phyloP scores from a whole-genome alignment of 176 grass and related monocot genomes.

The Hsuehochloa calcarea region DNA sequence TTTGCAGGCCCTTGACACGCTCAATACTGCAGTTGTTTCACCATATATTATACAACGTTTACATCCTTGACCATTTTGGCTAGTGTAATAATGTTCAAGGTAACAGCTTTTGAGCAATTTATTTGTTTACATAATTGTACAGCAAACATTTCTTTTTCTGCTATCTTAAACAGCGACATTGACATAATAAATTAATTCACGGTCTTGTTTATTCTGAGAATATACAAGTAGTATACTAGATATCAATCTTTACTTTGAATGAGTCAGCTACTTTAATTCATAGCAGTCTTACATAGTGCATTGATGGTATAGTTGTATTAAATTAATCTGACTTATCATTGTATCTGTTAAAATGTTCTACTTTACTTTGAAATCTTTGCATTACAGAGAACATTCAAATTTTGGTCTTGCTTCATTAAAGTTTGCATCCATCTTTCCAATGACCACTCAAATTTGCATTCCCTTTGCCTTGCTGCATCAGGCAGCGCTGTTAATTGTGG shows the following conservation, averaged over 20 bases:
- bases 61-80: slow-evolving; percentile 82
- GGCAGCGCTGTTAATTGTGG: not conserved
- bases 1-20: slow-evolving; percentile 75
- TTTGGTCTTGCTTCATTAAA: not conserved
- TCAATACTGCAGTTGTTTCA: slow-evolving; percentile 78
- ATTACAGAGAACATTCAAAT: not conserved
- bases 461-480: not conserved
- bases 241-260: slow-evolving; percentile 18
- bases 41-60: slow-evolving; percentile 87
- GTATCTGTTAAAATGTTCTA: not conserved
- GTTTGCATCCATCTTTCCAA: not conserved
- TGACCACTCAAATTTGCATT: not conserved
- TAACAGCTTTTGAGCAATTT: slow-evolving; percentile 22
- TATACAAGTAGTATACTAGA: not conserved
- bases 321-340: slow-evolving; percentile 1
- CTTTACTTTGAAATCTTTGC: not conserved
- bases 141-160: slow-evolving; percentile 19
- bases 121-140: slow-evolving; percentile 15
- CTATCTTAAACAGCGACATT: not conserved
- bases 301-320: not conserved
- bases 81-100: slow-evolving; percentile 91
- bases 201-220: slow-evolving; percentile 13
- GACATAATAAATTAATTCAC: not conserved
- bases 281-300: not conserved
- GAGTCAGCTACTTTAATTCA: not conserved